phyloP scores from a whole-genome alignment of 2,329 filamentous ascomycete genomes.

The Botryotinia narcissicola region DNA sequence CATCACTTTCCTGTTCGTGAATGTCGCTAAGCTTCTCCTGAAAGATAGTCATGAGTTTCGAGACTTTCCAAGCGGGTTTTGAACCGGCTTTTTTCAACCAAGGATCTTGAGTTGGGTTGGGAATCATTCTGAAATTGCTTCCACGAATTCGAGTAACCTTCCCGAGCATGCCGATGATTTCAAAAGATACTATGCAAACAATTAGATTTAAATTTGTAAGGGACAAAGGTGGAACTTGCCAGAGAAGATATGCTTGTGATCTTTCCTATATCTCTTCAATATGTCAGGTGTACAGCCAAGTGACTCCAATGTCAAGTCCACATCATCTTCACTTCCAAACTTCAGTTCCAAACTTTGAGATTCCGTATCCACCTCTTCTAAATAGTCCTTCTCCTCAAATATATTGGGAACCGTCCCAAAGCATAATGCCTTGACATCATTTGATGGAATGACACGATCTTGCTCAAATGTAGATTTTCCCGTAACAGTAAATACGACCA shows the following conservation, averaged over 20 bases:
- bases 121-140: conserved; percentile 52
- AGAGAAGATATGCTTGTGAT: conserved; percentile 38
- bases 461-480: conserved; percentile 49
- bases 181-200: conserved; percentile 49
- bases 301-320: conserved; percentile 51
- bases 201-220: conserved; percentile 30
- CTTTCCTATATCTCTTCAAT: conserved; percentile 43
- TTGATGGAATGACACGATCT: conserved; percentile 52
- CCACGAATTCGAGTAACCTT: conserved; percentile 49
- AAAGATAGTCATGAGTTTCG: conserved; percentile 35
- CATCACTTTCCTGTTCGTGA: conserved; percentile 19
- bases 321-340: conserved; percentile 50
- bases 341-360: conserved; percentile 42
- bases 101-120: conserved; percentile 54
- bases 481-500: conserved; percentile 53
- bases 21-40: conserved; percentile 29
- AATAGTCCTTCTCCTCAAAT: conserved; percentile 46
- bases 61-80: conserved; percentile 36
- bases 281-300: conserved; percentile 55
- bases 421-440: conserved; percentile 53
- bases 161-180: conserved; percentile 57
- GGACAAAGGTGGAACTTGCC: conserved; percentile 19
- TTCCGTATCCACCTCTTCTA: conserved; percentile 37
- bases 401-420: conserved; percentile 57
- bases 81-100: conserved; percentile 46